Evolutionary conservation across 2,329 filamentous ascomycete species (phyloP).

Genomic region (Exophiala viscosa): DNA sequence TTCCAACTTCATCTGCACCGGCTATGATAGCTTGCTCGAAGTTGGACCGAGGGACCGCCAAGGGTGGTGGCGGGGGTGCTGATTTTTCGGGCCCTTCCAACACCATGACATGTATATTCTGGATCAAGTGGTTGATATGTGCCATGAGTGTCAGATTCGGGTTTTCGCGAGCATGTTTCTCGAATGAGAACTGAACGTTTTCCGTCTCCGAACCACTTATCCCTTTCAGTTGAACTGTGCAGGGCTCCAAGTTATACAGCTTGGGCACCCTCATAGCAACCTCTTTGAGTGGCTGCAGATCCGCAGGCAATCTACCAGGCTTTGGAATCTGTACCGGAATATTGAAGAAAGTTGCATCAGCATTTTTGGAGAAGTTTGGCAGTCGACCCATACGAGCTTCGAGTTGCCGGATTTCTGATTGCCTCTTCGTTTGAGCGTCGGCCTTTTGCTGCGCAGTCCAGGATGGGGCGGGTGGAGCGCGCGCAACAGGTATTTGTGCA

Average conservation of each 20-base stretch:
- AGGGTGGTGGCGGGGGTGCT: not conserved
- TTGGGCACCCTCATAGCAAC: slow-evolving; percentile 66
- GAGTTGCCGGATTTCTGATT: slow-evolving; percentile 66
- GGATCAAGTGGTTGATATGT: slow-evolving; percentile 69
- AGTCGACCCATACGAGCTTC: slow-evolving; percentile 70
- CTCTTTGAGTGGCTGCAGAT: slow-evolving; percentile 60
- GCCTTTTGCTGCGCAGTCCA: slow-evolving; percentile 52
- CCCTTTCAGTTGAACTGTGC: slow-evolving; percentile 63
- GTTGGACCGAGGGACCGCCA: not conserved
- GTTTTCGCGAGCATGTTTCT: slow-evolving; percentile 54
- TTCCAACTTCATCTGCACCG: not conserved
- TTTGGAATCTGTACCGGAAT: slow-evolving; percentile 66
- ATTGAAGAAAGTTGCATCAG: slow-evolving; percentile 67
- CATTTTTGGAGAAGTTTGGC: slow-evolving; percentile 63
- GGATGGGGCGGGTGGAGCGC: slow-evolving; percentile 1
- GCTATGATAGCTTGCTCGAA: not conserved
- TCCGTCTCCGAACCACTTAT: slow-evolving; percentile 59
- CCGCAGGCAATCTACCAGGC: slow-evolving; percentile 56
- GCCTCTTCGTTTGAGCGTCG: slow-evolving; percentile 60
- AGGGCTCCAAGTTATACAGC: slow-evolving; percentile 67
- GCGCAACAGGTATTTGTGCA: not conserved
- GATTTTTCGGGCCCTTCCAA: slow-evolving; percentile 47
- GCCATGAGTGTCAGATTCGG: slow-evolving; percentile 64
- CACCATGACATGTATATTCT: slow-evolving; percentile 66
- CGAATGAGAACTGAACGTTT: slow-evolving; percentile 63